Conservation (phyloP, 495 filamentous ascomycete species). For the Tuber indicum region DNA sequence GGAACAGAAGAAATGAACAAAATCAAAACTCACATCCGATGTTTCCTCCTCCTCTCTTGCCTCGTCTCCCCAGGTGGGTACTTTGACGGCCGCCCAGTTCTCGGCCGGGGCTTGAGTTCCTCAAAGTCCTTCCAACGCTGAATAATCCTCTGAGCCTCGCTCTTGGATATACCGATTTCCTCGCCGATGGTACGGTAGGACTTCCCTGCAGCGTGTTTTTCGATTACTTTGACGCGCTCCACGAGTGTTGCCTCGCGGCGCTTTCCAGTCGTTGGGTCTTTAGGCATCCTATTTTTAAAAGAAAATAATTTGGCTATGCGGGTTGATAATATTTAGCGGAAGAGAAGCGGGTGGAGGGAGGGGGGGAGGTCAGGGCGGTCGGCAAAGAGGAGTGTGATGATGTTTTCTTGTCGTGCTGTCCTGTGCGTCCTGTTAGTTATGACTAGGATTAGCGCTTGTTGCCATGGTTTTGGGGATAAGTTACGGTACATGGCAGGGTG, state of each 20-base stretch:
- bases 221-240: constrained; percentile 11
- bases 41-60: neutral
- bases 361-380: neutral
- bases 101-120: neutral
- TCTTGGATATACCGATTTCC: constrained; percentile 4
- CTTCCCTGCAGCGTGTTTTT: constrained; percentile 11
- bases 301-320: neutral
- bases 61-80: neutral
- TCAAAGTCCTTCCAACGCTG: constrained; percentile 6
- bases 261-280: constrained; percentile 6
- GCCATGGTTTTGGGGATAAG: constrained; percentile 1
- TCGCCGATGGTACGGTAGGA: constrained; percentile 8
- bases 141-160: constrained; percentile 7
- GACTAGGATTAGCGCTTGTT: constrained; percentile 1
- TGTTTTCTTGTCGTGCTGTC: constrained; percentile 1
- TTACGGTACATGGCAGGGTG: neutral
- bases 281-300: constrained; percentile 2
- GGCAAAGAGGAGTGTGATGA: neutral
- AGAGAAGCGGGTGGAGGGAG: neutral
- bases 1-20: neutral
- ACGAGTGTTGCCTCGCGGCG: constrained; percentile 8
- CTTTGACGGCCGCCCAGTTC: neutral
- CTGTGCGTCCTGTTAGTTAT: neutral
- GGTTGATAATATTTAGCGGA: neutral
- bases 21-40: neutral